phyloP scores from a whole-genome alignment of 139 green algal species.

The Coccomyxa sp. region DNA sequence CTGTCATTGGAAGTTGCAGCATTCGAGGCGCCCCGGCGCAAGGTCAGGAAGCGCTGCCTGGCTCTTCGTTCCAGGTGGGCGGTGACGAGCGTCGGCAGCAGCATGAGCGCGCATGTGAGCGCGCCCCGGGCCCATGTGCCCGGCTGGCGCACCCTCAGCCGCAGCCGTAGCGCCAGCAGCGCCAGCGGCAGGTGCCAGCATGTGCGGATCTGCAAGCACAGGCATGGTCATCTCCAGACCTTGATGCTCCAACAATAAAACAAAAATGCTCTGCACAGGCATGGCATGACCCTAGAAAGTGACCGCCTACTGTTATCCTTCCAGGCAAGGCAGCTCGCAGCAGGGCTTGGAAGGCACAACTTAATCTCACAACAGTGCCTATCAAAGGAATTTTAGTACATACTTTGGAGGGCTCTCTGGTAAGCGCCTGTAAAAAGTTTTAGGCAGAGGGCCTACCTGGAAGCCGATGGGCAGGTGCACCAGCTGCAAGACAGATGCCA shows the following conservation, averaged over 20 bases:
- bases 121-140: not conserved
- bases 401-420: not conserved
- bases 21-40: too few relatives aligned
- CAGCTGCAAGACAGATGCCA: not conserved
- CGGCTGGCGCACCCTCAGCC: not conserved
- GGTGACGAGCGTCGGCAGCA: not conserved
- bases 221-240: not conserved
- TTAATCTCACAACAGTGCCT: not conserved
- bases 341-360: not conserved
- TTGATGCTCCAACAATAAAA: not conserved
- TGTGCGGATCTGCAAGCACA: not conserved
- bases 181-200: not conserved
- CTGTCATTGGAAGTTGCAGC: too few relatives aligned
- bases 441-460: not conserved
- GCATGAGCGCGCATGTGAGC: not conserved
- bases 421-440: not conserved
- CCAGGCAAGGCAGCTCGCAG: not conserved
- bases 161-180: not conserved
- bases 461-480: not conserved
- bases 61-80: not conserved
- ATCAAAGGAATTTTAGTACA: not conserved
- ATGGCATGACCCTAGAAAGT: not conserved
- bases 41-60: not conserved
- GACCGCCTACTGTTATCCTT: not conserved
- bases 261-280: not conserved